Conservation (phyloP, 495 filamentous ascomycete genomes). For the Penicillium parvum region DNA sequence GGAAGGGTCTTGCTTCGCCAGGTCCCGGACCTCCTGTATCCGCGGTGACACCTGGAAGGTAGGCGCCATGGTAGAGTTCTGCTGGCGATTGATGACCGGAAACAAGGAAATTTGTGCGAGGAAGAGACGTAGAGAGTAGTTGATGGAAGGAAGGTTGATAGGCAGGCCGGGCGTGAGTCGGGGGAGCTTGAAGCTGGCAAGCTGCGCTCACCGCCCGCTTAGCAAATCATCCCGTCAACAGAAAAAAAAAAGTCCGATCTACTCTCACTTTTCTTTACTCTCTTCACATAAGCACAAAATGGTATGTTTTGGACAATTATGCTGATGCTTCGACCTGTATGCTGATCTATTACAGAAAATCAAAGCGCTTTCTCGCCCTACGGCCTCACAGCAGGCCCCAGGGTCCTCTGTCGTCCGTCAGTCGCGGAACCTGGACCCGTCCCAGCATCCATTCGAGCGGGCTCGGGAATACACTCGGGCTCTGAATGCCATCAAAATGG, state of each 20-base stretch:
- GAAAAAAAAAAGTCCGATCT: constrained; percentile 30
- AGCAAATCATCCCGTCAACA: constrained; percentile 30
- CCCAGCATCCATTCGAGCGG: constrained; percentile 90
- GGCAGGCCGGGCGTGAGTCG: constrained; percentile 16
- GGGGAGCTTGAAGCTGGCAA: constrained; percentile 35
- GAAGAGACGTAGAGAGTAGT: constrained; percentile 7
- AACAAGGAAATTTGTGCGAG: constrained; percentile 1
- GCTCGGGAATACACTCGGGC: constrained; percentile 89
- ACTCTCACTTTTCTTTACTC: constrained; percentile 12
- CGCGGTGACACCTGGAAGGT: constrained; percentile 50
- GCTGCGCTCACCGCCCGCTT: constrained; percentile 26
- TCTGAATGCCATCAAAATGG: constrained; percentile 87
- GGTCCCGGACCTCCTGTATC: constrained; percentile 80
- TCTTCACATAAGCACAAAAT: constrained; percentile 14
- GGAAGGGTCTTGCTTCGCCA: constrained; percentile 69
- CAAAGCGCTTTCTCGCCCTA: constrained; percentile 80
- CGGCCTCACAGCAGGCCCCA: constrained; percentile 70
- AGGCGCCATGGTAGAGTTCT: constrained; percentile 42
- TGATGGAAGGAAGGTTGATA: constrained; percentile 22
- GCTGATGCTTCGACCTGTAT: neutral
- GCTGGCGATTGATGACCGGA: neutral
- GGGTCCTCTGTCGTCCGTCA: constrained; percentile 68
- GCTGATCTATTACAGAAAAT: constrained; percentile 61
- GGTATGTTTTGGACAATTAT: constrained; percentile 14
- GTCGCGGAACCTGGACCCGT: constrained; percentile 86